Evolutionary conservation across 495 filamentous ascomycete genomes (phyloP).

Genomic region (Gamarada debralockiae): DNA sequence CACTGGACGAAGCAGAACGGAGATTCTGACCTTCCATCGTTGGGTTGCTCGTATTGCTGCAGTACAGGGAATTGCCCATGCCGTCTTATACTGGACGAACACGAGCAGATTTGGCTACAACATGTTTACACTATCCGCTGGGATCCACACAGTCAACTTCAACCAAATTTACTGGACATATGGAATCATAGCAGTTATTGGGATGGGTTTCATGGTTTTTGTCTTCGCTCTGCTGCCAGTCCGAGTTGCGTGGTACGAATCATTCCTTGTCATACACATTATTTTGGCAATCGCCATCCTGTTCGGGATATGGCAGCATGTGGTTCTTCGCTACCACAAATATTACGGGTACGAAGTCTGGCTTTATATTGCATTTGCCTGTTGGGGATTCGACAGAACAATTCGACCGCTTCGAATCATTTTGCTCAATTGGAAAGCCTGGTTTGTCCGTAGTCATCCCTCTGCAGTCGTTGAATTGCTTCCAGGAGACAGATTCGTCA

Average conservation of each 20-base stretch:
- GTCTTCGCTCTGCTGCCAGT: not conserved
- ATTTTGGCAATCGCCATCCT: not conserved
- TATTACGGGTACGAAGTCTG: not conserved
- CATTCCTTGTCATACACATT: slow-evolving; percentile 1
- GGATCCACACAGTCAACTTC: not conserved
- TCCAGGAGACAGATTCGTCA: not conserved
- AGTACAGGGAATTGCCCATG: not conserved
- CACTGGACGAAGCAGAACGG: not conserved
- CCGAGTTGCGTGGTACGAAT: not conserved
- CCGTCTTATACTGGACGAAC: slow-evolving; percentile 16
- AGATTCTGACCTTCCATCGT: slow-evolving; percentile 1
- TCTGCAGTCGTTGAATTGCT: not conserved
- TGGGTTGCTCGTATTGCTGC: not conserved
- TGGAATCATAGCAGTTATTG: not conserved
- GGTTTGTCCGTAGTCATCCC: not conserved
- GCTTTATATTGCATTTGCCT: slow-evolving; percentile 3
- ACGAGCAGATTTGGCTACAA: not conserved
- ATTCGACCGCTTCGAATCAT: not conserved
- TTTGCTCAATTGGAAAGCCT: not conserved
- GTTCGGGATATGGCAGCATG: not conserved
- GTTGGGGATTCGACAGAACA: not conserved
- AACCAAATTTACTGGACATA: not conserved
- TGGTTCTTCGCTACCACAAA: not conserved
- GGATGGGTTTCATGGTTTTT: not conserved
- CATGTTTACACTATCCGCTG: slow-evolving; percentile 2